phyloP scores from a whole-genome alignment of 2,329 filamentous ascomycete genomes.

The Colletotrichum cordylinicola region DNA sequence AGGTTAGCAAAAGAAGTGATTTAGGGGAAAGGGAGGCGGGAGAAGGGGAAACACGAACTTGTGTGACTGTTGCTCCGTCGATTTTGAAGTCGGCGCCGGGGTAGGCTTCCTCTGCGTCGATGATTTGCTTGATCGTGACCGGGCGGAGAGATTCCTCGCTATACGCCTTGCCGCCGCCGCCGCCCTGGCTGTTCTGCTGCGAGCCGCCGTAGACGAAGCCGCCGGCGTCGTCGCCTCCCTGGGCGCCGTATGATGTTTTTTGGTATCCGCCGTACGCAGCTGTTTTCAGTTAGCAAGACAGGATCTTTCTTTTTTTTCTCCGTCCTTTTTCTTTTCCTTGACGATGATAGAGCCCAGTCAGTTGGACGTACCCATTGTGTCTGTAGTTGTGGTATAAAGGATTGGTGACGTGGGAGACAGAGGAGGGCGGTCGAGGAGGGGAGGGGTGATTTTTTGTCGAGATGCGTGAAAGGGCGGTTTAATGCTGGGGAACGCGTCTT shows the following conservation, averaged over 20 bases:
- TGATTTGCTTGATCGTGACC: constrained; percentile 93
- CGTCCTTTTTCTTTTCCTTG: neutral
- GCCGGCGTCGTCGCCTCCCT: constrained; percentile 65
- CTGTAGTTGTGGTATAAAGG: neutral
- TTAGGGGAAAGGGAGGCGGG: neutral
- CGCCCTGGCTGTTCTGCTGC: constrained; percentile 62
- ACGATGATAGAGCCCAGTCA: accelerated
- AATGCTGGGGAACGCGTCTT: neutral
- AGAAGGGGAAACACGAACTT: constrained; percentile 51
- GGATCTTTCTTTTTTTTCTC: neutral
- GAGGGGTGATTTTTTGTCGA: neutral
- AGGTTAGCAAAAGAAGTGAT: neutral
- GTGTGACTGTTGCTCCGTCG: constrained; percentile 75
- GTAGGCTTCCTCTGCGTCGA: constrained; percentile 80
- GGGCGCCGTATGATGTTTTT: constrained; percentile 53
- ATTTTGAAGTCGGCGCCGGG: constrained; percentile 80
- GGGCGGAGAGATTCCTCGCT: constrained; percentile 88
- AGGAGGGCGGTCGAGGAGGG: neutral
- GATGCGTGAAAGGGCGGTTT: neutral
- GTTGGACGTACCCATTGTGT: neutral
- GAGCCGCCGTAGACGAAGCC: constrained; percentile 67
- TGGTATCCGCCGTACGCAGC: constrained; percentile 52
- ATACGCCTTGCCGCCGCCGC: constrained; percentile 62
- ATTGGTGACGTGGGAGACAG: neutral
- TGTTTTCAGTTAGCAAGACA: constrained; percentile 23